phyloP scores from a whole-genome alignment of 805 yeast genomes.

The Cyberlindnera euphorbiiphila region DNA sequence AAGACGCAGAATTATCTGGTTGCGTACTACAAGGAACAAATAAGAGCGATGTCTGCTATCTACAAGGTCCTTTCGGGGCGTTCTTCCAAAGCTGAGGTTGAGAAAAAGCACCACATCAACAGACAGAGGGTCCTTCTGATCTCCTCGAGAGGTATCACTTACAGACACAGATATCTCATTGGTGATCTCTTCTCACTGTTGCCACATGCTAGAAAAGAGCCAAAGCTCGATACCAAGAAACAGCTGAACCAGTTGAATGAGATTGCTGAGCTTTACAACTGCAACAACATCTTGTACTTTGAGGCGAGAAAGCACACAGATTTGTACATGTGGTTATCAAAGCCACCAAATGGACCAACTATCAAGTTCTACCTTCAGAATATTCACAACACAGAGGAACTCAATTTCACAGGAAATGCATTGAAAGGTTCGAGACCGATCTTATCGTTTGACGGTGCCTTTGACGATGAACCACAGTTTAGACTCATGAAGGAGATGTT shows the following conservation, averaged over 20 bases:
- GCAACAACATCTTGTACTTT: constrained; percentile 90
- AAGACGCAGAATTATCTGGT: too few species aligned
- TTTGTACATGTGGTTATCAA: constrained; percentile 89
- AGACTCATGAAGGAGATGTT: constrained; percentile 80
- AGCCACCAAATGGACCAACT: constrained; percentile 98
- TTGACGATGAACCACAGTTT: constrained; percentile 66
- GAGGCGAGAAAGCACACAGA: constrained; percentile 97
- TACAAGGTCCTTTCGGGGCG: constrained; percentile 62
- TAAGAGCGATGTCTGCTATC: constrained; percentile 57
- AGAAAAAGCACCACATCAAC: constrained; percentile 60
- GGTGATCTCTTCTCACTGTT: constrained; percentile 71
- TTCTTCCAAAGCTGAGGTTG: constrained; percentile 30
- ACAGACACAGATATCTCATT: constrained; percentile 91
- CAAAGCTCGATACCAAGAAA: constrained; percentile 90
- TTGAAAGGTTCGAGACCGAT: constrained; percentile 93
- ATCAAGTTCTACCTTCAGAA: constrained; percentile 91
- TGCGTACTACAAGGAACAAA: too few species aligned
- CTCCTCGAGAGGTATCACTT: constrained; percentile 93
- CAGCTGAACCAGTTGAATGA: constrained; percentile 86
- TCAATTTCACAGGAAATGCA: constrained; percentile 95
- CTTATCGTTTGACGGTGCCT: constrained; percentile 79
- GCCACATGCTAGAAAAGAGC: constrained; percentile 96
- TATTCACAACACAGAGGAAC: constrained; percentile 92
- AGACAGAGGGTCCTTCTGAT: constrained; percentile 85
- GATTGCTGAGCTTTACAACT: constrained; percentile 94